Conservation (phyloP, 2,329 filamentous ascomycete genomes). For the Neoascochyta sp. region DNA sequence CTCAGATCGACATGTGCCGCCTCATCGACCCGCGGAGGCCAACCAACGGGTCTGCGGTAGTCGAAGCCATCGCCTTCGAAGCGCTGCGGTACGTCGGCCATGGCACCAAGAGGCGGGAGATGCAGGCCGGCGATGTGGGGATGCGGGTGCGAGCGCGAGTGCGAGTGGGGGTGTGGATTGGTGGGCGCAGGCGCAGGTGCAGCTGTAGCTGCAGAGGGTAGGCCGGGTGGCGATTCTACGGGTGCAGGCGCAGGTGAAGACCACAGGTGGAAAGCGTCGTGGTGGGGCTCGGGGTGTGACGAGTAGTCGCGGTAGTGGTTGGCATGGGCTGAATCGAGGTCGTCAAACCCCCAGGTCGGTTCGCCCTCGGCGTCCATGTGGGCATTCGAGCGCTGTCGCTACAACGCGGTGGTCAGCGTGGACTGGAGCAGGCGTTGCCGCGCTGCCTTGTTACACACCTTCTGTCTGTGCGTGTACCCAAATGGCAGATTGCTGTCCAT, state of each 20-base stretch:
- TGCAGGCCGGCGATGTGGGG: slow-evolving; percentile 17
- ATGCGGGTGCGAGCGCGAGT: slow-evolving; percentile 3
- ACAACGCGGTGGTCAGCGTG: not conserved
- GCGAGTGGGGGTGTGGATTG: not conserved
- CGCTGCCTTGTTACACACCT: slow-evolving; percentile 25
- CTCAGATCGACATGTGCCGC: slow-evolving; percentile 15
- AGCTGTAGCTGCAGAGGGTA: not conserved
- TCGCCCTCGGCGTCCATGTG: slow-evolving; percentile 31
- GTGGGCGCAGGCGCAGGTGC: not conserved
- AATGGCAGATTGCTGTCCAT: slow-evolving; percentile 31
- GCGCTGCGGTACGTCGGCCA: slow-evolving; percentile 32
- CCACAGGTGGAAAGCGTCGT: not conserved
- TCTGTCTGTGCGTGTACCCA: slow-evolving; percentile 33
- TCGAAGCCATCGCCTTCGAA: slow-evolving; percentile 55
- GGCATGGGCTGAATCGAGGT: slow-evolving; percentile 9
- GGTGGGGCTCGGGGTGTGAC: slow-evolving; percentile 1
- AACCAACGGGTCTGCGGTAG: slow-evolving; percentile 49
- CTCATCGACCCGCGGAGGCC: too few relatives aligned
- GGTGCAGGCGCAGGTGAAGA: not conserved
- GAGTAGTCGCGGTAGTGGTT: slow-evolving; percentile 4
- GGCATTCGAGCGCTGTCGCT: slow-evolving; percentile 32
- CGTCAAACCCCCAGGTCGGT: slow-evolving; percentile 22
- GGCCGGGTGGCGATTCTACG: not conserved
- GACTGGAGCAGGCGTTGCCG: slow-evolving; percentile 6
- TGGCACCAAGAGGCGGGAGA: slow-evolving; percentile 20